A percentile compares a stretch with the other conserved stretches of the same genome.
phyloP scores from a whole-genome alignment of 2,329 filamentous ascomycete species.

The Penicillium griseofulvum region DNA sequence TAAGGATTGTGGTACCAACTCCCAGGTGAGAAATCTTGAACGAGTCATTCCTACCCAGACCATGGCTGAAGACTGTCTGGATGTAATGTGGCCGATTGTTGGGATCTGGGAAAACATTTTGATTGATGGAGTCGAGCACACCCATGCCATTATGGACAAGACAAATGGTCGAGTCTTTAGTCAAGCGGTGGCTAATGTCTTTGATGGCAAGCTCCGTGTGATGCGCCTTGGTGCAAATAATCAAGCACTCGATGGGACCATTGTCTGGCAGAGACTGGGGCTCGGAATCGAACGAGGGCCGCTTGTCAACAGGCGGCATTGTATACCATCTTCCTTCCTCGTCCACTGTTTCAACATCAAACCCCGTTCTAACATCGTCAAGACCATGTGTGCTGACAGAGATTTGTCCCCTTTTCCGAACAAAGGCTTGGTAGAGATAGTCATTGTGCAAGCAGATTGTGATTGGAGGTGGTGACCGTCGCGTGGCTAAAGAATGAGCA shows the following conservation, averaged over 20 bases:
- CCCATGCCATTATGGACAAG: slow-evolving; percentile 82
- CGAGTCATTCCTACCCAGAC: slow-evolving; percentile 47
- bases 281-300: not conserved
- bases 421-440: slow-evolving; percentile 36
- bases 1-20: slow-evolving; percentile 58
- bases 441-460: slow-evolving; percentile 72
- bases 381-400: slow-evolving; percentile 40
- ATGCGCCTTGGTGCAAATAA: slow-evolving; percentile 74
- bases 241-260: slow-evolving; percentile 66
- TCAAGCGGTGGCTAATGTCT: slow-evolving; percentile 65
- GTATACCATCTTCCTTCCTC: slow-evolving; percentile 34
- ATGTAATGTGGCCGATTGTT: slow-evolving; percentile 70
- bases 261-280: slow-evolving; percentile 27
- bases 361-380: slow-evolving; percentile 44
- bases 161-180: slow-evolving; percentile 66
- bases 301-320: slow-evolving; percentile 23
- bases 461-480: slow-evolving; percentile 65
- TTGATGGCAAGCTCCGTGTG: slow-evolving; percentile 65
- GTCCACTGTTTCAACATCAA: slow-evolving; percentile 43
- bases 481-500: slow-evolving; percentile 66
- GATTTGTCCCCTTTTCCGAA: slow-evolving; percentile 32
- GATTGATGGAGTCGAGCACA: slow-evolving; percentile 73
- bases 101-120: slow-evolving; percentile 66
- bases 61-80: slow-evolving; percentile 64
- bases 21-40: slow-evolving; percentile 59